phyloP scores from a whole-genome alignment of 495 filamentous ascomycete genomes.

The Staphylotrichum longicolle region DNA sequence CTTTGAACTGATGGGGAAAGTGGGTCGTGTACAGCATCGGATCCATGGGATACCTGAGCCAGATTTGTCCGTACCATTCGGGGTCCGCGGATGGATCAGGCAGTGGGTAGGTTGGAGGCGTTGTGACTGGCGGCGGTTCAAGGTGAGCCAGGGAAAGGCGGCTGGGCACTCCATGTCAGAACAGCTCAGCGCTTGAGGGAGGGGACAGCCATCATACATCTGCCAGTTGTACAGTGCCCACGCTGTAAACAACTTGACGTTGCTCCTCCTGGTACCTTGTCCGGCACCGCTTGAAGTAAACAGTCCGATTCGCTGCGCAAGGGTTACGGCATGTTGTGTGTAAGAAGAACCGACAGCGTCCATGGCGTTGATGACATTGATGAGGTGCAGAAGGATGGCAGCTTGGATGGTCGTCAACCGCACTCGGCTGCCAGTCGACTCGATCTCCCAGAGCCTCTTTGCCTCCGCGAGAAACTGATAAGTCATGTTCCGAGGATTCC shows the following conservation, averaged over 20 bases:
- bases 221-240: constrained; percentile 34
- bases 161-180: not conserved
- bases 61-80: constrained; percentile 34
- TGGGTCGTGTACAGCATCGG: constrained; percentile 20
- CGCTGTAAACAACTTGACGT: constrained; percentile 29
- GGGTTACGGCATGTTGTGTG: not conserved
- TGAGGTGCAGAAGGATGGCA: constrained; percentile 24
- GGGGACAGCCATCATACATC: constrained; percentile 13
- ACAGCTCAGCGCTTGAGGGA: not conserved
- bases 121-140: constrained; percentile 23
- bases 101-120: constrained; percentile 26
- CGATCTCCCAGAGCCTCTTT: constrained; percentile 36
- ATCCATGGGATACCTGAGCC: constrained; percentile 33
- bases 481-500: constrained; percentile 30
- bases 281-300: not conserved
- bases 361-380: constrained; percentile 31
- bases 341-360: constrained; percentile 26
- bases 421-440: constrained; percentile 13
- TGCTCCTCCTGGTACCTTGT: constrained; percentile 9
- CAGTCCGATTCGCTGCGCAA: constrained; percentile 18
- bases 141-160: not conserved
- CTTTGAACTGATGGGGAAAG: constrained; percentile 25
- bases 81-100: constrained; percentile 28
- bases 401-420: constrained; percentile 32
- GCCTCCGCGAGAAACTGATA: constrained; percentile 38